Conservation (phyloP, 345 rosid species). For the Litchi chinensis region DNA sequence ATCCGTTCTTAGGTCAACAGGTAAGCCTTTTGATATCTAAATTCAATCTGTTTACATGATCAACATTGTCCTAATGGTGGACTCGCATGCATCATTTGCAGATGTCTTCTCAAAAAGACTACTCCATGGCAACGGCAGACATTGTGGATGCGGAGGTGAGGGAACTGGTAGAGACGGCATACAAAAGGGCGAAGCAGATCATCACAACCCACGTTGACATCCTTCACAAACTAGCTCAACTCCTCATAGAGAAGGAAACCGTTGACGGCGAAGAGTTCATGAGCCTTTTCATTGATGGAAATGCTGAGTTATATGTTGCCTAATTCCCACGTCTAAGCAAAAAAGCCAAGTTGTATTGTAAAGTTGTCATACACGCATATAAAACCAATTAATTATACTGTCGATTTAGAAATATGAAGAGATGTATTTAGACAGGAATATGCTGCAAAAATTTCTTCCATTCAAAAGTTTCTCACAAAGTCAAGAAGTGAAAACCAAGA, state of each 20-base stretch:
- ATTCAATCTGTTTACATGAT: neutral
- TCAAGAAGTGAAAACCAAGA: too few relatives aligned
- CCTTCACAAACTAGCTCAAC: constrained; percentile 87
- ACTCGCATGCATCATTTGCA: constrained; percentile 23
- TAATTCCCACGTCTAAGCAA: constrained; percentile 29
- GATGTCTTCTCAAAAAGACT: constrained; percentile 97
- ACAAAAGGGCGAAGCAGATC: constrained; percentile 69
- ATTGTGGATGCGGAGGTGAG: constrained; percentile 93
- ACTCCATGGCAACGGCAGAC: constrained; percentile 98
- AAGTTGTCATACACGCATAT: constrained; percentile 11
- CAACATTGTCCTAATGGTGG: constrained; percentile 3
- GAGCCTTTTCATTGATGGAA: constrained; percentile 98
- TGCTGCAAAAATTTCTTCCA: neutral
- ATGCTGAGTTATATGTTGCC: constrained; percentile 81
- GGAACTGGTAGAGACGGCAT: constrained; percentile 79
- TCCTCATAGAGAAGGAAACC: constrained; percentile 88
- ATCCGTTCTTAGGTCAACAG: constrained; percentile 95
- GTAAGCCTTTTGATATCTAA: constrained; percentile 14
- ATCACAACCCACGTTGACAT: constrained; percentile 74
- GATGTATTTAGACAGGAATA: neutral
- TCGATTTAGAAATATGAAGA: neutral
- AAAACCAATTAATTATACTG: neutral
- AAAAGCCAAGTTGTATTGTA: constrained; percentile 28
- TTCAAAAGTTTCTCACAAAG: too few relatives aligned
- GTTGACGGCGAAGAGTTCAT: constrained; percentile 98